Base-by-base conservation (phyloP, 805 yeast genomes). In the Yamadazyma takamatsuzukensis region DNA sequence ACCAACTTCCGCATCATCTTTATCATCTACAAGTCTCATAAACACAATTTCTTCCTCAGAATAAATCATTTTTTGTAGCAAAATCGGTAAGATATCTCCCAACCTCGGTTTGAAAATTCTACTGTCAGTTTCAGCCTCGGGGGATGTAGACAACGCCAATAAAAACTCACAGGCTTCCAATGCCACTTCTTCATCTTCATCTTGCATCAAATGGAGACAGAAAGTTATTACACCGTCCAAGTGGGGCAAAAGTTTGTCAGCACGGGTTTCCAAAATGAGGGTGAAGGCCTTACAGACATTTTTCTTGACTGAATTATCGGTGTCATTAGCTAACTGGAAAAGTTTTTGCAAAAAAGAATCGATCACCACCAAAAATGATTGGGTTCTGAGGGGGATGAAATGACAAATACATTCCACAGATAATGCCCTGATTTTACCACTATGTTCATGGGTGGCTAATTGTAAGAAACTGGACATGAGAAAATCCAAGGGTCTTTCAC, bases 151-250 rank as follows among this genome's bases (percentile, higher is more conserved):
- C 34, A 90, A 68, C 1, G 84, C 78, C 27, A 90, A 71, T 38
- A 93, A 62, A 47, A 93, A 88, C 60, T 93, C 97, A 55, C 96
- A 87, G 3, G 95, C 97, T 54, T 89, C 96, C 35, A 89, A 65
- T 0, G 95, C 82, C 19, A 87, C 94, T 34, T 72, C 80, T 44
- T 83, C 89, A 41, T 80, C 80, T 9, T 49, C 41, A 38, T 72
- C 74, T 35, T 72, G 72, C 62, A 90, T 77, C 38, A 88, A 74
- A 59, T 88, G 96, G 31, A 87, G 59, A 49, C 89, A 79, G 62
- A 83, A 93, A 43, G 78, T 75, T 25, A 90, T 74, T 11, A 93
- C 87, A n/a, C 97, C 97, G 34, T 72, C 77, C 36, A 90, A 56
- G 54, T 90, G 95, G 6, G 89, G 87, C 30, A 72, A 58, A 21